Conservation (phyloP, 371 early-diverging fungal species). For the Globomyces sp. region DNA sequence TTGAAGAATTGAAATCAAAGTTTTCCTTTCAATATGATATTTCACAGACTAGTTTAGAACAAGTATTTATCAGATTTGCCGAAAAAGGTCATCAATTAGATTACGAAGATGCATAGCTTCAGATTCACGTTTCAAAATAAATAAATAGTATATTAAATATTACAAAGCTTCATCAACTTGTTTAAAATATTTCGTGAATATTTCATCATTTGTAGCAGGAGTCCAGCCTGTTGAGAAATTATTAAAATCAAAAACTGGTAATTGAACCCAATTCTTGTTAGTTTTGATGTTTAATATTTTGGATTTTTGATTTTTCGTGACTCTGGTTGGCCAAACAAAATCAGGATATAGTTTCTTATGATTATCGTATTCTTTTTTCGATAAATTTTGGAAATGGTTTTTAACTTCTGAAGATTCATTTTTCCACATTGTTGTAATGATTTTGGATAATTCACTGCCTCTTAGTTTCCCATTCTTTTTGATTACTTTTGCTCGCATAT, state of each 20-base stretch:
- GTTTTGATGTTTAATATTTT: too few species aligned
- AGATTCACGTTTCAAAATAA: too few species aligned
- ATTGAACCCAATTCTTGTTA: too few species aligned
- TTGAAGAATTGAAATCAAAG: too few species aligned
- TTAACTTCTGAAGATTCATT: not conserved
- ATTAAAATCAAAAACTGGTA: not conserved
- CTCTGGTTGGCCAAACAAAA: conserved; percentile 14
- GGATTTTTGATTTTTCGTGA: not conserved
- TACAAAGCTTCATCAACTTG: not conserved
- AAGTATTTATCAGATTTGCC: too few species aligned
- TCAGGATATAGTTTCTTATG: conserved; percentile 15
- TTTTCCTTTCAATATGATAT: too few species aligned
- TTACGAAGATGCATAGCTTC: too few species aligned
- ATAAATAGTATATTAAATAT: too few species aligned
- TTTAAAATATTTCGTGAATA: not conserved
- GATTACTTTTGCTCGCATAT: conserved; percentile 1
- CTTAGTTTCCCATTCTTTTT: conserved; percentile 2
- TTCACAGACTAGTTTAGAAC: too few species aligned
- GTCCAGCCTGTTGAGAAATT: conserved; percentile 9
- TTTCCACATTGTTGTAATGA: conserved; percentile 7
- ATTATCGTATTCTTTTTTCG: conserved; percentile 7
- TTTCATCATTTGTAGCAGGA: not conserved
- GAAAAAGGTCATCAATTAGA: too few species aligned
- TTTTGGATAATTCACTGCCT: conserved; percentile 8
- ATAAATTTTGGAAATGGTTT: not conserved